Percentiles rank a stretch among this genome's conserved stretches.
Evolutionary conservation across 2,329 filamentous ascomycete genomes (phyloP).

Genomic region (Microdochium bolleyi): DNA sequence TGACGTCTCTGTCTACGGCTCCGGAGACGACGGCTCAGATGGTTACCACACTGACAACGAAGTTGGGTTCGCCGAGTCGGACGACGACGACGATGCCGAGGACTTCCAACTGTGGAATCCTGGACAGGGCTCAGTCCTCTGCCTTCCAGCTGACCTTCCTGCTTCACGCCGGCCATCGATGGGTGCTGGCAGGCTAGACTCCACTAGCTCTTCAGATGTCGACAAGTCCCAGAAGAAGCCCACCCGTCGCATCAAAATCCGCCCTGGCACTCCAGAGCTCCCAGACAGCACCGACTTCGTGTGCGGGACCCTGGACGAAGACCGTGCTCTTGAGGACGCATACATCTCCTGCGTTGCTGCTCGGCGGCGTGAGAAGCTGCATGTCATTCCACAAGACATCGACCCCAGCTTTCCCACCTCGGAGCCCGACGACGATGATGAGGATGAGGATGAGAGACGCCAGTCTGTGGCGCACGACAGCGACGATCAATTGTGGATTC

Average conservation of each 20-base stretch:
- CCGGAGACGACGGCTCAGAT: slow-evolving; percentile 44
- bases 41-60: slow-evolving; percentile 73
- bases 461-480: slow-evolving; percentile 34
- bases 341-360: slow-evolving; percentile 81
- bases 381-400: slow-evolving; percentile 86
- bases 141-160: slow-evolving; percentile 25
- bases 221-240: slow-evolving; percentile 20
- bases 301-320: slow-evolving; percentile 95
- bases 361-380: slow-evolving; percentile 73
- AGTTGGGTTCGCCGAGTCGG: slow-evolving; percentile 60
- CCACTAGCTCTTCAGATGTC: slow-evolving; percentile 45
- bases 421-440: slow-evolving; percentile 73
- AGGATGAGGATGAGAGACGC: neutral
- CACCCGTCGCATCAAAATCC: slow-evolving; percentile 43
- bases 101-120: slow-evolving; percentile 55
- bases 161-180: slow-evolving; percentile 30
- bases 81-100: slow-evolving; percentile 60
- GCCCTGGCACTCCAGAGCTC: slow-evolving; percentile 68
- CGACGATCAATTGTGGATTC: slow-evolving; percentile 61
- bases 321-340: slow-evolving; percentile 86
- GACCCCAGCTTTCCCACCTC: slow-evolving; percentile 96
- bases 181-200: slow-evolving; percentile 47
- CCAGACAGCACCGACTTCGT: slow-evolving; percentile 98
- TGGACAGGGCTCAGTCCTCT: slow-evolving; percentile 28
- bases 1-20: slow-evolving; percentile 52